These are phyloP conservation scores for Alternaria alternata DNA, from an alignment of 2,329 filamentous ascomycete genomes.

Conservation along the genomic window DNA sequence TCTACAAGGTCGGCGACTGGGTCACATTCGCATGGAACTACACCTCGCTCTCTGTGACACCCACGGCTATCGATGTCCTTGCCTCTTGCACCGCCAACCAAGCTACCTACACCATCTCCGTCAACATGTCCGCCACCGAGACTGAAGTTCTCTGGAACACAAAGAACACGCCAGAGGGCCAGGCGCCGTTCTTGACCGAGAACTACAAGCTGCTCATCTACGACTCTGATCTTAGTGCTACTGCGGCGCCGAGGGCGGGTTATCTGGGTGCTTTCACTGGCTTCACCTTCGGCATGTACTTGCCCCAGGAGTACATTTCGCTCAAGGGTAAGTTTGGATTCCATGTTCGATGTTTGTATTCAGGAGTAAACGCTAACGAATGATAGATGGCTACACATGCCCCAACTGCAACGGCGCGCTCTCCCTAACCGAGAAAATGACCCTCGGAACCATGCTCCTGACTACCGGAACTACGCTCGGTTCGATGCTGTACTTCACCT, in stretches of 20 bases:
- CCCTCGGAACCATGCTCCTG: constrained; percentile 63
- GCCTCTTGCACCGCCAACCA: constrained; percentile 68
- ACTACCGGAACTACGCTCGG: constrained; percentile 65
- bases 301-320: constrained; percentile 60
- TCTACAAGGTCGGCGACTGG: constrained; percentile 70
- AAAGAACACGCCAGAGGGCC: constrained; percentile 34
- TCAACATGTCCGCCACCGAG: constrained; percentile 63
- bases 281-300: constrained; percentile 71
- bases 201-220: constrained; percentile 71
- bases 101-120: constrained; percentile 67
- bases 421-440: constrained; percentile 62
- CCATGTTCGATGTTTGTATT: not conserved
- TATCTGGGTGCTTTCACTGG: constrained; percentile 62
- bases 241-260: constrained; percentile 62
- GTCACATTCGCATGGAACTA: constrained; percentile 75
- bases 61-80: constrained; percentile 67
- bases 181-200: constrained; percentile 62
- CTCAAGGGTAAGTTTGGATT: constrained; percentile 55
- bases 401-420: constrained; percentile 64
- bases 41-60: constrained; percentile 67
- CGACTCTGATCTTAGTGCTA: constrained; percentile 63
- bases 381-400: constrained; percentile 60
- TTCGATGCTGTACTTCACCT: constrained; percentile 64
- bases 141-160: constrained; percentile 70
- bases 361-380: constrained; percentile 14